Conservation (phyloP, 148 eudicot genomes). For the Rhododendron ovatum region DNA sequence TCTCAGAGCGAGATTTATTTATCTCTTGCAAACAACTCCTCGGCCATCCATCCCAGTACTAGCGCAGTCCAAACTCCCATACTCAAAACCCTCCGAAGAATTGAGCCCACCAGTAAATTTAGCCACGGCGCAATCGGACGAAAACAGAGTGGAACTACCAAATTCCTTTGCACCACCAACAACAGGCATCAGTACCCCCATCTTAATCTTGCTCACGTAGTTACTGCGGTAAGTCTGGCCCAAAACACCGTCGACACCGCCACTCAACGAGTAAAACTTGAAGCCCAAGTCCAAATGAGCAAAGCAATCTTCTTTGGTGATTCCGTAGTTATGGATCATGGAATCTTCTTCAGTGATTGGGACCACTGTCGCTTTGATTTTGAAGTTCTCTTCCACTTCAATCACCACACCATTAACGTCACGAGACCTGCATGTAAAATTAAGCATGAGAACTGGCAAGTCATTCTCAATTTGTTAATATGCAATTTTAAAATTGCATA, state of each 20-base stretch:
- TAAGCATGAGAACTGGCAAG: too few species aligned
- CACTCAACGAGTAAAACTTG: background rate
- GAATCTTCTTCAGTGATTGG: background rate
- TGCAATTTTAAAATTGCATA: too few species aligned
- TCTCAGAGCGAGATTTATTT: background rate
- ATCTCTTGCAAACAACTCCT: background rate
- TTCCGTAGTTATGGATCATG: background rate
- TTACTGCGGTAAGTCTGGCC: background rate
- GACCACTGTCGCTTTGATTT: background rate
- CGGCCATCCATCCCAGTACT: background rate
- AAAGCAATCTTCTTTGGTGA: background rate
- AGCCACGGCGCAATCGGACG: background rate
- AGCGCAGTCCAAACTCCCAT: background rate
- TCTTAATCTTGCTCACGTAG: background rate
- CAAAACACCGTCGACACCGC: background rate
- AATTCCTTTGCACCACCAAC: background rate
- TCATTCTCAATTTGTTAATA: too few species aligned
- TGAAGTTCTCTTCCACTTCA: background rate
- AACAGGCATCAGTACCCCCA: background rate
- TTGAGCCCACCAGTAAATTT: background rate
- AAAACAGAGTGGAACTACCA: background rate
- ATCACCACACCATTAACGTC: background rate
- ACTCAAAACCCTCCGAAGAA: background rate
- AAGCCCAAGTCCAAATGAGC: background rate
- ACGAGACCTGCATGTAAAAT: background rate